These are phyloP conservation scores for Hebeloma cylindrosporum DNA, from an alignment of 768 basidiomycete species.

Conservation along the genomic window DNA sequence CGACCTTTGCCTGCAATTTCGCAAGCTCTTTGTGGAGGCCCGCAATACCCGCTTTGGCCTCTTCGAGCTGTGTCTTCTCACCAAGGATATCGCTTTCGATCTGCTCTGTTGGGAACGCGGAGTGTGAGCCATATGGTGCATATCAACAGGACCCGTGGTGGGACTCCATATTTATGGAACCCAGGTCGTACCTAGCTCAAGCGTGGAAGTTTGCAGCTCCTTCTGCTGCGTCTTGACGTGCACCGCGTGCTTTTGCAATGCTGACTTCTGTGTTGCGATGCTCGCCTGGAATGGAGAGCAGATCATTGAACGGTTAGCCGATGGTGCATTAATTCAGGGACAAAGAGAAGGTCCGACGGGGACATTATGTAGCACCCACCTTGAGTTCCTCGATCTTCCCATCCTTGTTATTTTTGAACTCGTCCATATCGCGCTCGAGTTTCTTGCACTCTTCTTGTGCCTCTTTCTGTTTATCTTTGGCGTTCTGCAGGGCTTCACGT, in stretches of 20 bases:
- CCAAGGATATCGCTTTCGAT: constrained; percentile 68
- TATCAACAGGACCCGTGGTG: too few relatives aligned
- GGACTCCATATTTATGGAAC: too few relatives aligned
- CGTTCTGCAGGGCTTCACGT: constrained; percentile 53
- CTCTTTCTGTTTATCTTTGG: constrained; percentile 73
- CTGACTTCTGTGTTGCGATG: constrained; percentile 79
- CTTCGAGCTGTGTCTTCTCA: constrained; percentile 43
- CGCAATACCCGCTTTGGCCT: constrained; percentile 45
- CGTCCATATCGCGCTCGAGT: constrained; percentile 95
- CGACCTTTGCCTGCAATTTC: constrained; percentile 53
- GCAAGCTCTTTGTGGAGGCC: constrained; percentile 63
- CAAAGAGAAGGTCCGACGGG: not conserved
- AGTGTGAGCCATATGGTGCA: constrained; percentile 7
- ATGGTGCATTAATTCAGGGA: not conserved
- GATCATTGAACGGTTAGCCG: not conserved
- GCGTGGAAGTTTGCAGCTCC: constrained; percentile 80
- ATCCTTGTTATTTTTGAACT: constrained; percentile 99
- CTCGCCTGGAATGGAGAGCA: constrained; percentile 69
- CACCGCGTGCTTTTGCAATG: constrained; percentile 77
- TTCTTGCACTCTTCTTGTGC: constrained; percentile 80
- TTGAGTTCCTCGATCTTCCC: constrained; percentile 94
- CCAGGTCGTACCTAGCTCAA: constrained; percentile 75
- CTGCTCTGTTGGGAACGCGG: constrained; percentile 56
- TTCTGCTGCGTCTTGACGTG: constrained; percentile 85
- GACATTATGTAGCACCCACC: constrained; percentile 49